Evolutionary conservation across 257 asterid genomes (phyloP), one percentile per base, ranked within the genome.

Genomic region (Petunia secreta): DNA sequence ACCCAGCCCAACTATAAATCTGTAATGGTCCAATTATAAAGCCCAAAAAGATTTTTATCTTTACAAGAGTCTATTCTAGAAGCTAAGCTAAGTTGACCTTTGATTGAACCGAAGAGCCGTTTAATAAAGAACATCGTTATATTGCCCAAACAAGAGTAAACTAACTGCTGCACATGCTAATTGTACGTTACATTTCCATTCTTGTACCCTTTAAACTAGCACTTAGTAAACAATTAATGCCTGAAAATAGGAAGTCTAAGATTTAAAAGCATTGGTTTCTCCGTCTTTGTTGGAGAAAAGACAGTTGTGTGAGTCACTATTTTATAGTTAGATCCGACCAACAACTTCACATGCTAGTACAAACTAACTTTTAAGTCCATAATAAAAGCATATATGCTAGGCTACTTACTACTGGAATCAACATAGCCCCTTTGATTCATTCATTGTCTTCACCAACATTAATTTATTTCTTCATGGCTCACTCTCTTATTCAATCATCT

Each of bases 251-350:
- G 76, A 10, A 7, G 59, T 7, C 75, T 10, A 16, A 38, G 38
- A 13, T 39, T 6, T 39, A 25, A 2, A 53, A 40, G 2, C 83
- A 57, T 86, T 25, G 87, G 66, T 65, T 64, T 80, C 89, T 84
- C 89, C 89, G 86, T 59, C 87, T 84, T 84, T 81, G 75, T 86
- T 84, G 89, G 89, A 84, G 86, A 60, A 46, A 46, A 75, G 25
- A 82, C 85, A 86, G 34, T 69, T 79, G 85, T 78, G 55, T 6
- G 14, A 36, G 62, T 50, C 62, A 48, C 63, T 48, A 60, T 36
- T 36, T 2, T 9, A 41, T 71, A 73, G 77, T 79, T 82, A 50
- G 89, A 79, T 84, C 85, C 76, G 71, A 79, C 81, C 75, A 69
- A 83, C 79, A 75, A 73, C 78, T 13, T 59, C 76, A 75, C 78